Base-by-base conservation (phyloP, 495 filamentous ascomycete genomes). In the Jackrogersella minutella region DNA sequence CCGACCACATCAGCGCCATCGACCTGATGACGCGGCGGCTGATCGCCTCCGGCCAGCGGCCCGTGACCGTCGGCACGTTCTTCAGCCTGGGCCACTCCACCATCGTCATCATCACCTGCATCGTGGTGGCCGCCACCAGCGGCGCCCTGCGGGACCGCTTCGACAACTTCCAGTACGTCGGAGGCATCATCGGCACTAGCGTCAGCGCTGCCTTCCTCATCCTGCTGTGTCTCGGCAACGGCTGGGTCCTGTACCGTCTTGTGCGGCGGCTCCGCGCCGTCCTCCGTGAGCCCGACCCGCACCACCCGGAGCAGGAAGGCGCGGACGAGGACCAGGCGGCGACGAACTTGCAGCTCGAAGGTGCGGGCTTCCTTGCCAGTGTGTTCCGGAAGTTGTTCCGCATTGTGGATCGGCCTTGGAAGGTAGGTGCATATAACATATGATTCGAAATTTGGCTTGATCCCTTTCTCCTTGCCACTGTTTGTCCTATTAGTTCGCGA, bases 1-100 rank as follows among this genome's bases (percentile, higher is more conserved):
- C 95, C 13, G 94, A 99, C 76, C 95, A 99, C 78, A 97, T 99
- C 77, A 88, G 90, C 49, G 94, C 93, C 51, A 98, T 98, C 67
- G 95, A 98, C 79, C 83, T 98, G 11, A 97, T 95, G 90, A 98
- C 94, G 4, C 85, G 95, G 22, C 86, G 93, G 9, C 84, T 98
- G n/a, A 85, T 97, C 41, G 94, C 94, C 17, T 85, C 90, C 0
- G 93, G 93, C 13, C 91, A 93, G 73, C 86, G 86, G 6, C 93
- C 94, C 6, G 93, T 94, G n/a, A 90, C 93, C 0, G 93, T 97
- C 5, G 94, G 94, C 37, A 96, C 90, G n/a, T 98, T 92, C 67
- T 97, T 98, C 81, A 93, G 90, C 9, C 85, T 98, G 0, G 94
- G 94, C 0, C 95, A 98, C 76, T 95, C 90, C 9, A 97, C 93